Conservation (phyloP, 2,329 filamentous ascomycete species). For the Triangularia verruculosa region DNA sequence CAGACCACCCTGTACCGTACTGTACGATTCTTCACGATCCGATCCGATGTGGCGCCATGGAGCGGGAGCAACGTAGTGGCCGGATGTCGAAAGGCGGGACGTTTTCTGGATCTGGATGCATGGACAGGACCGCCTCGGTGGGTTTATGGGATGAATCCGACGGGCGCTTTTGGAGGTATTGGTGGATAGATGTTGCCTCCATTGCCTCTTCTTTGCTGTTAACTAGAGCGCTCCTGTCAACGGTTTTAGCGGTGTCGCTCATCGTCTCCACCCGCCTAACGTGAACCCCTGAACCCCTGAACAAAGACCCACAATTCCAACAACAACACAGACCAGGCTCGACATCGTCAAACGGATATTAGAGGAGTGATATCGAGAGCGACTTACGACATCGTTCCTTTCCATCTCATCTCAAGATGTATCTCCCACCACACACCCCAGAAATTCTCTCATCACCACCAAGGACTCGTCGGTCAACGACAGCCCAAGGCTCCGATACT, state of each 20-base stretch:
- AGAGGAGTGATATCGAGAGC: not conserved
- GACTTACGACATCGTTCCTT: not conserved
- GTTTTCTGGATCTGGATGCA: not conserved
- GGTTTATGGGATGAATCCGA: not conserved
- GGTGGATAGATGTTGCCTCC: not conserved
- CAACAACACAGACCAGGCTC: not conserved
- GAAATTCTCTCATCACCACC: not conserved
- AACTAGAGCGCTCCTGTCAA: not conserved
- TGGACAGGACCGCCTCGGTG: not conserved
- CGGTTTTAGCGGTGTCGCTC: not conserved
- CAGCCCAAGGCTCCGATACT: not conserved
- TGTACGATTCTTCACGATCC: not conserved
- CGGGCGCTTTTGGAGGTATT: not conserved
- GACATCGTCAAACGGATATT: not conserved
- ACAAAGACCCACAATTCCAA: not conserved
- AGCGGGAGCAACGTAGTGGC: not conserved
- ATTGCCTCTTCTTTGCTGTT: not conserved
- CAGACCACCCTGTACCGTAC: not conserved
- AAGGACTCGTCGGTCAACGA: not conserved
- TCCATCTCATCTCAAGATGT: not conserved
- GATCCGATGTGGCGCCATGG: not conserved
- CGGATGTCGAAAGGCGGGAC: slow-evolving; percentile 1
- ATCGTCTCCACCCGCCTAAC: not conserved
- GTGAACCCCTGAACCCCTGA: slow-evolving; percentile 1
- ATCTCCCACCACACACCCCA: not conserved